These are phyloP conservation scores for Microcyclospora pomicola DNA, from an alignment of 2,329 filamentous ascomycete genomes.

Conservation along the genomic window DNA sequence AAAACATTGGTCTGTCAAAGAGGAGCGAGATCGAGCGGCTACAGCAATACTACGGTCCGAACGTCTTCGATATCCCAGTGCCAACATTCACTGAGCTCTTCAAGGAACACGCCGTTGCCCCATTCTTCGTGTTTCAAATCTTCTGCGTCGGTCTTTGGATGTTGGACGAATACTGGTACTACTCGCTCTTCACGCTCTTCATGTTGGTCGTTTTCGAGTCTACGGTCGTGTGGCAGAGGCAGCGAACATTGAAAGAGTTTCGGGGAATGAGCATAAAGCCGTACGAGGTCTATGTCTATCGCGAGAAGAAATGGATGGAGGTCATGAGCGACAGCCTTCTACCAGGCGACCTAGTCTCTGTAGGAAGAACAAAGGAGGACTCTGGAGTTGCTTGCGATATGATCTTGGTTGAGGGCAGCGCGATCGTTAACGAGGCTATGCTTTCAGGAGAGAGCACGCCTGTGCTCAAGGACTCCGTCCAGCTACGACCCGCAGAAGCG, in stretches of 20 bases:
- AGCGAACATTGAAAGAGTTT: constrained; percentile 90
- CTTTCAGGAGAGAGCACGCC: constrained; percentile 96
- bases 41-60: constrained; percentile 86
- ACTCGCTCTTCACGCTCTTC: constrained; percentile 94
- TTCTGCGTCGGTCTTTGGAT: constrained; percentile 98
- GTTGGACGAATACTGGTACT: constrained; percentile 99
- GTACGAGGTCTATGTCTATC: constrained; percentile 84
- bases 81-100: constrained; percentile 92
- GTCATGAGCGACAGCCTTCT: constrained; percentile 81
- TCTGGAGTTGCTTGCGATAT: constrained; percentile 95
- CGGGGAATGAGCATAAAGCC: constrained; percentile 99
- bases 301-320: constrained; percentile 76
- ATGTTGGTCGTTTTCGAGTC: constrained; percentile 98
- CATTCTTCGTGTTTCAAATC: constrained; percentile 98
- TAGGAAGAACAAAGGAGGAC: constrained; percentile 88
- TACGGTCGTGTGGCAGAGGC: constrained; percentile 97
- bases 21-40: constrained; percentile 64
- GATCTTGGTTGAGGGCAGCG: constrained; percentile 83
- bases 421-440: constrained; percentile 99
- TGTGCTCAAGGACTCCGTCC: constrained; percentile 87
- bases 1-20: constrained; percentile 59
- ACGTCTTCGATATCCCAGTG: constrained; percentile 95
- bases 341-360: constrained; percentile 85
- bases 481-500: constrained; percentile 72
- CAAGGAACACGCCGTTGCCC: constrained; percentile 94